Base-by-base conservation (phyloP, 164 flowering plant genomes). In the Annona squamosa region DNA sequence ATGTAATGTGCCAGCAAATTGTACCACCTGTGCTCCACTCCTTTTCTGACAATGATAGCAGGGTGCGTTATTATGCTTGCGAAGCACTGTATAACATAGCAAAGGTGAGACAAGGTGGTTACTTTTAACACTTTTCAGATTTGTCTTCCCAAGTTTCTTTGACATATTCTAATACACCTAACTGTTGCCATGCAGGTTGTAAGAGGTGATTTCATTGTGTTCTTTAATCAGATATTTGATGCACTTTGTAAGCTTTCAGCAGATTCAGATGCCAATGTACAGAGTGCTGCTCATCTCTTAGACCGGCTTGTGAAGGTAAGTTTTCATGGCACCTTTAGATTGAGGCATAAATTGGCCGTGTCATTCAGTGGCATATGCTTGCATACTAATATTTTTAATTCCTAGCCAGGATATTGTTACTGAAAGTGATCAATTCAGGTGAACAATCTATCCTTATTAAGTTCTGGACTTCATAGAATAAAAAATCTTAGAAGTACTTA, bases 381-480 rank as follows among this genome's bases (percentile, higher is more conserved):
- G 69, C 67, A 57, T 10, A 71, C 10, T 41, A 9, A 66, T 12
- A 18, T 48, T 45, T 66, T 71, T 2, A 10, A 71, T 37, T 75
- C 56, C 74, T 75, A 73, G 77, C 69, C 97, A 96, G 99, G 99
- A 96, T 73, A 96, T 96, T 85, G 99, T 96, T 63, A 93, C 99
- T 74, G 97, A 91, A 80, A 91, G 98, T 82, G 98, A 96, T 82
- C 97, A 93, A 66, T 96, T 96, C 90, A 96, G 99, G 99, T 96
- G 74, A 61, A 68, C 57, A n/a, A 62, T 68, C 47, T 71, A 69
- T 48, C 65, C 67, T 67, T 59, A 7, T 57, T 26, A 75, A 5
- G 42, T 76, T 67, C 70, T 48, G 64, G 48, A 45, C 16, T 59
- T 72, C 41, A 63, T 68, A 73, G 42, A 26, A 26, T 26, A 69